Evolutionary conservation across 306 rosid species (phyloP).

Genomic region (Crataegus laevigata): DNA sequence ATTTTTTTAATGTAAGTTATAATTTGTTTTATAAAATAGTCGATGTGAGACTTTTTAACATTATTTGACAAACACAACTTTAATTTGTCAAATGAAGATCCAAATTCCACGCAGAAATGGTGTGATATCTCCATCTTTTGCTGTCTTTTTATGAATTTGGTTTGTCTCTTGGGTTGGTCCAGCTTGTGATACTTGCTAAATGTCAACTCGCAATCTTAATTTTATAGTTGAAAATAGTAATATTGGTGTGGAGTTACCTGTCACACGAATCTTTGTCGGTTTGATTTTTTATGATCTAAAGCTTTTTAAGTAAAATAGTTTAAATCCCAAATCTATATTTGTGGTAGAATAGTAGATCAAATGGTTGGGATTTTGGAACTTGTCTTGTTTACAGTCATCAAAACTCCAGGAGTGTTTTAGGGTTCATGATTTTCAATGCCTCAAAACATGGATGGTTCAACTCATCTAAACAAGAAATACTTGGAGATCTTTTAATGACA

Average conservation of each 20-base stretch:
- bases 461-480: background rate
- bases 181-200: background rate
- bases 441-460: background rate
- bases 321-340: constrained; percentile 1
- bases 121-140: constrained; percentile 21
- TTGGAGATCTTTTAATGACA: background rate
- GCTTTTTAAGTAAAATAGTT: background rate
- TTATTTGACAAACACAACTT: background rate
- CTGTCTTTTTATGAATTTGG: constrained; percentile 8
- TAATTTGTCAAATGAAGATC: constrained; percentile 8
- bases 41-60: background rate
- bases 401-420: background rate
- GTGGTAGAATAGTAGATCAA: constrained; percentile 7
- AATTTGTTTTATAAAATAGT: no score
- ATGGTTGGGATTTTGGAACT: background rate
- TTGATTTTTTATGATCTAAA: background rate
- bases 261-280: constrained; percentile 49
- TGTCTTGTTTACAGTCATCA: background rate
- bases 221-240: background rate
- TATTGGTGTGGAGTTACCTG: constrained; percentile 35
- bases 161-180: background rate
- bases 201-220: constrained; percentile 6
- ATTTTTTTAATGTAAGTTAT: no score
- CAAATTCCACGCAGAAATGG: constrained; percentile 24
- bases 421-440: background rate